Evolutionary conservation across 2,329 filamentous ascomycete genomes (phyloP), one percentile per base, ranked within the genome.

Genomic region (Diaporthe eres): DNA sequence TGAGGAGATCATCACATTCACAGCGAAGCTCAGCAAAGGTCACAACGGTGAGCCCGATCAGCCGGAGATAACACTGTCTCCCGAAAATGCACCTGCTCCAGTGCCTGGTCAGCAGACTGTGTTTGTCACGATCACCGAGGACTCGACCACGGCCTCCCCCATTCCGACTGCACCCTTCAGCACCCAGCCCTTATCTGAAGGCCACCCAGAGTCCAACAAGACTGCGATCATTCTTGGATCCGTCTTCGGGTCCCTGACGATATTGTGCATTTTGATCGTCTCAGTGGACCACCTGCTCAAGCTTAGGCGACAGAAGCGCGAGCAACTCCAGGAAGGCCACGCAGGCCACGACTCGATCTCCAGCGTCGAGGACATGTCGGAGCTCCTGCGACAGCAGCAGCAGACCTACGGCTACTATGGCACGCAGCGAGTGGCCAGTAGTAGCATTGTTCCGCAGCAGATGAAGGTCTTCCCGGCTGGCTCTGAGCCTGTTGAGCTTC

Each of bases 381-480:
- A 70, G 49, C 65, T 70, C n/a, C 49, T 70, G 8, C 15, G 65
- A 13, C 49, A 42, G n/a, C 49, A 55, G 49, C 65, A 70, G 49
- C 65, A 70, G 65, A 28, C 47, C 4, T 70, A 70, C 34, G 65
- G 65, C 47, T 70, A 70, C 49, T 70, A 70, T 34, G 65, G 65
- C 15, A 70, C 65, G 34, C 65, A 70, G n/a, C 15, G 65, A 6
- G 49, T 70, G 8, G 47, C 49, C n/a, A 70, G 65, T 6, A 25
- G 34, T 13, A 25, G 34, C 49, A 42, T 70, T 19, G 49, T 42
- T 39, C 47, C 65, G 8, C 65, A 68, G 34, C 47, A 70, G 65
- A 42, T 55, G 47, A 42, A 55, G 47, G 37, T 25, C n/a, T 42
- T 55, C 65, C 15, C 65, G 9, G 7, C 9, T 9, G 28, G 34